Base-by-base conservation (phyloP, 176 grass and related monocot genomes). In the Secale cereale region DNA sequence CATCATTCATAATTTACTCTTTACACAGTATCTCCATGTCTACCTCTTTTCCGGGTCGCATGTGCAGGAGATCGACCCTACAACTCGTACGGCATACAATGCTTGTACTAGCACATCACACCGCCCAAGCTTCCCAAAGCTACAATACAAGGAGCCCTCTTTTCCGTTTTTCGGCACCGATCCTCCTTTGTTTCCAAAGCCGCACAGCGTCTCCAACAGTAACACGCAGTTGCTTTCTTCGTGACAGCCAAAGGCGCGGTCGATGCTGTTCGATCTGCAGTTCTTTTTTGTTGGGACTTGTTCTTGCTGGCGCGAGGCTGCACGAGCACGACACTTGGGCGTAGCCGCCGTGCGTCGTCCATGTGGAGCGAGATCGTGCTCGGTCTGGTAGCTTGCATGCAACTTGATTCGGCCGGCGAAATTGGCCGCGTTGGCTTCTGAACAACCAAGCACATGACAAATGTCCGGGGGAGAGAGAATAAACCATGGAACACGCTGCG, bases 401-500 rank as follows among this genome's bases (percentile, higher is more conserved):
- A 72, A 63, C 81, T 71, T 70, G 19, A 8, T 57, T 57, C 32
- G 78, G 80, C 89, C 75, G 80, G 75, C 75, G 65, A 68, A 22
- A 61, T 87, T 83, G 75, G 67, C 74, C 28, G 12, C 23, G 7
- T 3, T 52, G 16, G 48, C 16, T 52, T 52, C 48, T 19, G 48
- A 52, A 52, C 48, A 2, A 2, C 54, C 54, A 29, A 50, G 19
- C 72, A 78, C 83, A 82, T 76, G 85, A 56, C 76, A 84, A 80
- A 69, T 69, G 85, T 50, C 59, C 20, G 48, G 48, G 30, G 85
- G 48, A n/a, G n/a, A n/a, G 48, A 37, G 85, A 31, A 60, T 46
- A 29, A 65, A 50, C 28, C 37, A 13, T 25, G 54, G 11, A 64
- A 78, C 73, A 65, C 35, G 59, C 79, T 4, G 19, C 20, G 23